Evolutionary conservation across 495 filamentous ascomycete species (phyloP).

Genomic region (Penicillium atrosanguineum): DNA sequence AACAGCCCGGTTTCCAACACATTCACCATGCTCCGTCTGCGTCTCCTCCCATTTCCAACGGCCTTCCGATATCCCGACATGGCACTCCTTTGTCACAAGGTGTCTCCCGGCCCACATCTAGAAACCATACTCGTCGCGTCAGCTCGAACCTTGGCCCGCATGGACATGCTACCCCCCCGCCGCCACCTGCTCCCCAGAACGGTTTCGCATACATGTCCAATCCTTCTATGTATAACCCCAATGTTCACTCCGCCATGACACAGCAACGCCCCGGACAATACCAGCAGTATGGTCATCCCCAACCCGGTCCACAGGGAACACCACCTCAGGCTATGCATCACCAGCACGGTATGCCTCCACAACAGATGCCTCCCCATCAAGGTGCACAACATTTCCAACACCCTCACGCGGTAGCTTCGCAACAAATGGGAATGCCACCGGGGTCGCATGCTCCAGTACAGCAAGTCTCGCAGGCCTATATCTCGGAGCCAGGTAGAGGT

Average conservation of each 20-base stretch:
- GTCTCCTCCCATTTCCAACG: slow-evolving; percentile 86
- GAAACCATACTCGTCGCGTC: slow-evolving; percentile 71
- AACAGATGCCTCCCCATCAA: slow-evolving; percentile 31
- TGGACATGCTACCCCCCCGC: slow-evolving; percentile 55
- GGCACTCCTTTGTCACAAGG: slow-evolving; percentile 78
- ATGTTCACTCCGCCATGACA: slow-evolving; percentile 48
- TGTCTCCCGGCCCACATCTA: slow-evolving; percentile 75
- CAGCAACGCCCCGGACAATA: slow-evolving; percentile 48
- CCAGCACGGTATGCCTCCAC: slow-evolving; percentile 33
- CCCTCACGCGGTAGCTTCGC: slow-evolving; percentile 27
- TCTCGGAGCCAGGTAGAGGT: slow-evolving; percentile 63
- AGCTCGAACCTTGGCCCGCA: slow-evolving; percentile 74
- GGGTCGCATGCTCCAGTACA: slow-evolving; percentile 56
- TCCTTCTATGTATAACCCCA: slow-evolving; percentile 79
- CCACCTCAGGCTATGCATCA: slow-evolving; percentile 28
- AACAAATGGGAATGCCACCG: slow-evolving; percentile 34
- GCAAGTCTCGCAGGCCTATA: slow-evolving; percentile 62
- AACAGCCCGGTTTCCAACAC: slow-evolving; percentile 71
- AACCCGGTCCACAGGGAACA: slow-evolving; percentile 31
- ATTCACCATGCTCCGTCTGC: slow-evolving; percentile 84
- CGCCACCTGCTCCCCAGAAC: slow-evolving; percentile 63
- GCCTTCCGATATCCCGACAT: slow-evolving; percentile 67
- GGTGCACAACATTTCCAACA: slow-evolving; percentile 43
- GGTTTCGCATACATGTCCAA: slow-evolving; percentile 83
- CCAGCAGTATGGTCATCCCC: slow-evolving; percentile 45